Evolutionary conservation across 2,329 filamentous ascomycete species (phyloP).

Genomic region (Keithomyces neogunnii): DNA sequence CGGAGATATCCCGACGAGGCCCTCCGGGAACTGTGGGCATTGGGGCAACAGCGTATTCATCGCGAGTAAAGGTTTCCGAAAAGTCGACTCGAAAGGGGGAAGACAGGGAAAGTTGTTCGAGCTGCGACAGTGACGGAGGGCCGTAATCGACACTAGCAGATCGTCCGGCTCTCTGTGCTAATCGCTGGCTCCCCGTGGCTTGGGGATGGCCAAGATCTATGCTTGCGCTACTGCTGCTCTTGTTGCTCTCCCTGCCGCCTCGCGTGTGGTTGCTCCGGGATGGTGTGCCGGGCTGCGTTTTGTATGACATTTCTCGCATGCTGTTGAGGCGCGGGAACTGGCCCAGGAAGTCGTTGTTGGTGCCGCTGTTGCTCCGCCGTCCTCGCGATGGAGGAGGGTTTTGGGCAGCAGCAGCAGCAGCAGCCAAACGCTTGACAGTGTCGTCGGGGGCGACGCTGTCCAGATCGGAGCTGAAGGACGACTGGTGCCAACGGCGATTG

Average conservation of each 20-base stretch:
- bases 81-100: conserved; percentile 40
- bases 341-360: conserved; percentile 55
- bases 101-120: conserved; percentile 18
- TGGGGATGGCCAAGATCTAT: conserved; percentile 52
- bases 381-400: conserved; percentile 34
- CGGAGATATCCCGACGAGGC: conserved; percentile 44
- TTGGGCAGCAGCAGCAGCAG: not conserved
- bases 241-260: conserved; percentile 58
- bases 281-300: conserved; percentile 29
- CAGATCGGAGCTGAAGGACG: conserved; percentile 55
- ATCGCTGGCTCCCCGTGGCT: conserved; percentile 52
- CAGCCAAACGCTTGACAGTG: not conserved
- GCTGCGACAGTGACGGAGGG: conserved; percentile 14
- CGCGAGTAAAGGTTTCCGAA: conserved; percentile 43
- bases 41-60: conserved; percentile 72
- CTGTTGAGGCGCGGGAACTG: conserved; percentile 55
- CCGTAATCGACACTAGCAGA: conserved; percentile 71
- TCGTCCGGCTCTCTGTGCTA: conserved; percentile 44
- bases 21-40: conserved; percentile 78
- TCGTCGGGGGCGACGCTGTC: conserved; percentile 48
- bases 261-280: conserved; percentile 38
- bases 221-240: conserved; percentile 63
- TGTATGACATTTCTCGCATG: conserved; percentile 39
- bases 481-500: conserved; percentile 21
- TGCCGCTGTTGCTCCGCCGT: conserved; percentile 73